A percentile compares a stretch with the other conserved stretches of the same genome.
Evolutionary conservation across 2,329 filamentous ascomycete species (phyloP).

Genomic region (Diaporthe sp.): DNA sequence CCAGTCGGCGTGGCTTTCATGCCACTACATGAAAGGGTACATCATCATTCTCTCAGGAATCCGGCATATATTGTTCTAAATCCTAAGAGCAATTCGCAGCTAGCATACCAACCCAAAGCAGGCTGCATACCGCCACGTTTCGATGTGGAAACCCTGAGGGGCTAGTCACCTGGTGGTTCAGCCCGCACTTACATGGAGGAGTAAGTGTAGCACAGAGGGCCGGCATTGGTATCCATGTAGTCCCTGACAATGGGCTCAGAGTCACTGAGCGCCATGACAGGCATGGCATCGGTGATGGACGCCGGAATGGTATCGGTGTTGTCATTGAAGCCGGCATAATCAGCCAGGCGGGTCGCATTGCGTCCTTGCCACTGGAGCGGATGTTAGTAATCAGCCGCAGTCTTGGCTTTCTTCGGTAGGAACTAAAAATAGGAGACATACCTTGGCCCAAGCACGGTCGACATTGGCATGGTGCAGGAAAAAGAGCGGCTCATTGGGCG

Average conservation of each 20-base stretch:
- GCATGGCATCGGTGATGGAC: background rate
- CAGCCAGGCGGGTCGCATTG: background rate
- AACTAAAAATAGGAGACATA: background rate
- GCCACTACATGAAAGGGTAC: no score
- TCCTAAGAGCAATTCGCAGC: background rate
- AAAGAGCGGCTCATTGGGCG: background rate
- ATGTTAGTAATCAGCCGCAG: background rate
- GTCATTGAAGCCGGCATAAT: background rate
- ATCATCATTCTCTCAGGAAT: no score
- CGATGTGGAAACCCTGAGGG: background rate
- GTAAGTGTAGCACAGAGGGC: background rate
- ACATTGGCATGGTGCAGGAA: slow-evolving; percentile 8
- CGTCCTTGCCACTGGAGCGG: background rate
- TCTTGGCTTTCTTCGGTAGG: background rate
- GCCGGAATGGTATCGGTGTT: background rate
- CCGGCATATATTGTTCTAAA: no score
- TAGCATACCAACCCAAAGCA: background rate
- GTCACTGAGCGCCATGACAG: background rate
- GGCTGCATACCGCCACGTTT: background rate
- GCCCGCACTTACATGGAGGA: background rate
- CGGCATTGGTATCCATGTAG: background rate
- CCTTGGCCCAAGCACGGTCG: slow-evolving; percentile 10
- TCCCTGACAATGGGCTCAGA: background rate
- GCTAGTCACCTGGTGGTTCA: background rate
- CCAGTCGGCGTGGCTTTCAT: no score